These are phyloP conservation scores for Fagopyrum esculentum DNA, from an alignment of 148 eudicot genomes.

Conservation along the genomic window DNA sequence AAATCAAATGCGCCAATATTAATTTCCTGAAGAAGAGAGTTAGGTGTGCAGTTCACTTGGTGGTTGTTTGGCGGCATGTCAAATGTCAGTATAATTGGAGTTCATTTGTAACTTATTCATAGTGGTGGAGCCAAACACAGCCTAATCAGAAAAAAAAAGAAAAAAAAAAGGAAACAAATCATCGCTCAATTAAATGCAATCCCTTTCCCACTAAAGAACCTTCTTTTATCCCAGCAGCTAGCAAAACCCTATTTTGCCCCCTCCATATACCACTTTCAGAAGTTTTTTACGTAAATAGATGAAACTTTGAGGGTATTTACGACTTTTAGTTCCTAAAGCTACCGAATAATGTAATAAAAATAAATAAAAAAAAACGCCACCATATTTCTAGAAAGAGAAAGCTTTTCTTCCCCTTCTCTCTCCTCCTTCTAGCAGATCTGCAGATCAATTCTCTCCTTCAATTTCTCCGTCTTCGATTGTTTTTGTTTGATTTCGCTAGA, in stretches of 20 bases:
- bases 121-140: constrained; percentile 11
- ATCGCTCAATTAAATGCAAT: background rate
- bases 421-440: background rate
- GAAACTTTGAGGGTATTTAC: background rate
- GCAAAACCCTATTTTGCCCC: constrained; percentile 1
- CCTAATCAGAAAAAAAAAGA: background rate
- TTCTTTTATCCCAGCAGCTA: background rate
- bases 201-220: constrained; percentile 8
- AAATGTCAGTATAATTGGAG: background rate
- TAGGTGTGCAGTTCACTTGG: constrained; percentile 8
- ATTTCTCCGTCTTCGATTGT: background rate
- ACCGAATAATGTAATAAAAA: background rate
- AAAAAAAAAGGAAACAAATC: background rate
- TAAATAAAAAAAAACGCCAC: background rate
- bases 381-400: constrained; percentile 6
- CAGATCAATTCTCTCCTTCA: background rate
- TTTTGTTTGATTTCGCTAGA: background rate
- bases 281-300: background rate
- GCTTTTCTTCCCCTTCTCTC: background rate
- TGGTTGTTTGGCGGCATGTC: background rate
- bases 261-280: background rate
- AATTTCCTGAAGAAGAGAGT: background rate
- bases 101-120: background rate
- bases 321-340: background rate
- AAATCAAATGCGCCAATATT: background rate